phyloP scores from a whole-genome alignment of 805 yeast species.

The Zygosaccharomyces gambellarensis region DNA sequence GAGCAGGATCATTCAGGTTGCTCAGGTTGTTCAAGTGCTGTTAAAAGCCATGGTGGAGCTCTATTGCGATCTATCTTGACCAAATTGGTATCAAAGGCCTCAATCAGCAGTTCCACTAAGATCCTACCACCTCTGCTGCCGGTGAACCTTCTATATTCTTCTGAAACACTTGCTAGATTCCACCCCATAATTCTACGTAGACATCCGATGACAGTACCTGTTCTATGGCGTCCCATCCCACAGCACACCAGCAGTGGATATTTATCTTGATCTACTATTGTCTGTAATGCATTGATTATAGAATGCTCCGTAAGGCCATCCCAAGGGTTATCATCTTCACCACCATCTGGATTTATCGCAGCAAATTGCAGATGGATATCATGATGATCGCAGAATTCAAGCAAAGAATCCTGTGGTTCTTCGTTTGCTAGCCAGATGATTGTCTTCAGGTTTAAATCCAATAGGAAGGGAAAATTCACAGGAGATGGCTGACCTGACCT shows the following conservation, averaged over 20 bases:
- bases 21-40: constrained; percentile 18
- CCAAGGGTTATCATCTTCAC: constrained; percentile 81
- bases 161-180: constrained; percentile 90
- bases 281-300: constrained; percentile 70
- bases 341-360: constrained; percentile 73
- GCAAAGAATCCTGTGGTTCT: constrained; percentile 85
- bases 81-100: constrained; percentile 38
- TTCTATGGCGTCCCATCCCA: constrained; percentile 97
- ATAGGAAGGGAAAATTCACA: constrained; percentile 82
- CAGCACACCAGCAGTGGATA: constrained; percentile 90
- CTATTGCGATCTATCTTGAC: constrained; percentile 28
- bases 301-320: constrained; percentile 85
- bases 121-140: constrained; percentile 92
- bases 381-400: constrained; percentile 72
- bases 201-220: constrained; percentile 96
- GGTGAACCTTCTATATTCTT: constrained; percentile 89
- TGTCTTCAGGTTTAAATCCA: constrained; percentile 67
- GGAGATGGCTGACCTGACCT: constrained; percentile 93
- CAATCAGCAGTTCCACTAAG: constrained; percentile 84
- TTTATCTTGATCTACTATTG: constrained; percentile 64
- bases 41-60: constrained; percentile 33
- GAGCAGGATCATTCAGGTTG: neutral
- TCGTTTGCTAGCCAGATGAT: constrained; percentile 94
- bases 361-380: constrained; percentile 76
- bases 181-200: constrained; percentile 90